Conservation (phyloP, 2,329 filamentous ascomycete genomes). For the Cladosporium sp. region DNA sequence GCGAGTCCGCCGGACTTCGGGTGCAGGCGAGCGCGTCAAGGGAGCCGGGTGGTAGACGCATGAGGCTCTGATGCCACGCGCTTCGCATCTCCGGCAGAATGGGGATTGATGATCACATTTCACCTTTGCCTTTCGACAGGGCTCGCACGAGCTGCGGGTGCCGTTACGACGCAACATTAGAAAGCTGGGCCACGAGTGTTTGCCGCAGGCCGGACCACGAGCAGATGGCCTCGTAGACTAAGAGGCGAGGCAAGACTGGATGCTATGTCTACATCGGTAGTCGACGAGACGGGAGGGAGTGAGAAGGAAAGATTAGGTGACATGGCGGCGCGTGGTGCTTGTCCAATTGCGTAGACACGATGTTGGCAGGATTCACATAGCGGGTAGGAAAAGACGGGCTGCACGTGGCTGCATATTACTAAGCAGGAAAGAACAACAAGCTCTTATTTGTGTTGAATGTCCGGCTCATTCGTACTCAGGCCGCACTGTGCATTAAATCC, state of each 20-base stretch:
- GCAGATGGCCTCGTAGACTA: too few species aligned
- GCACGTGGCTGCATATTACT: not conserved
- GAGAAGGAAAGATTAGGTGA: not conserved
- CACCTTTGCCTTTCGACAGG: not conserved
- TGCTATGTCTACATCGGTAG: not conserved
- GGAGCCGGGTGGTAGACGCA: not conserved
- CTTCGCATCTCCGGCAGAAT: not conserved
- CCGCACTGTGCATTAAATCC: too few species aligned
- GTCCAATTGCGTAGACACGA: not conserved
- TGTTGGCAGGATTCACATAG: not conserved
- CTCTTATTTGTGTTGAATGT: too few species aligned
- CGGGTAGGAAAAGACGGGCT: not conserved
- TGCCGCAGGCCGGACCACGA: too few species aligned
- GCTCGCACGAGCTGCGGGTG: not conserved
- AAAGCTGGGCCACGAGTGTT: not conserved
- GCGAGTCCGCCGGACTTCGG: not conserved
- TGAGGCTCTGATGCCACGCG: not conserved
- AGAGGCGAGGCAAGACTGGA: not conserved
- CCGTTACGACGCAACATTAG: not conserved
- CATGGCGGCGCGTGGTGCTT: not conserved
- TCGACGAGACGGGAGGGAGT: too few species aligned
- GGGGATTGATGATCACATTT: not conserved
- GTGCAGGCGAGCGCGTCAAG: not conserved
- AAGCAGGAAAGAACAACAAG: not conserved
- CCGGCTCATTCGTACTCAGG: too few species aligned